phyloP scores from a whole-genome alignment of 2,329 filamentous ascomycete species.

The Xylaria sp. region DNA sequence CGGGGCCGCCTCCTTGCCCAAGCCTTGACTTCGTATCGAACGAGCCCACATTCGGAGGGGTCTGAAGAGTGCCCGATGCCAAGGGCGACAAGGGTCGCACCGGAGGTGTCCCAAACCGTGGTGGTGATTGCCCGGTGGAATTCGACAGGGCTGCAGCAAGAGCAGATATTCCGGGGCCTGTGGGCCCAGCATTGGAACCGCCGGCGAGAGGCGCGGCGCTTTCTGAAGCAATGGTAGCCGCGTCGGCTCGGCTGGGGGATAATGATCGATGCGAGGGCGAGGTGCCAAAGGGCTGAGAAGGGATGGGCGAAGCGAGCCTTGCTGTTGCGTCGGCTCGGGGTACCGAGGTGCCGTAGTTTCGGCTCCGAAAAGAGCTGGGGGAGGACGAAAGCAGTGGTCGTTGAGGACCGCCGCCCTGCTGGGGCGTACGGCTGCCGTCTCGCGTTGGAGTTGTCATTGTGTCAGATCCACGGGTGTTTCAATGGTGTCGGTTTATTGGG shows the following conservation, averaged over 20 bases:
- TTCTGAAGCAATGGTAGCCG: conserved; percentile 50
- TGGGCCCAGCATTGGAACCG: conserved; percentile 64
- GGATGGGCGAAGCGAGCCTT: conserved; percentile 68
- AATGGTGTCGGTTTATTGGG: conserved; percentile 23
- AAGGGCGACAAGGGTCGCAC: conserved; percentile 68
- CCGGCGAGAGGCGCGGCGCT: conserved; percentile 72
- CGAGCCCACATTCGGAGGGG: conserved; percentile 83
- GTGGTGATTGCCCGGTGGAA: conserved; percentile 75
- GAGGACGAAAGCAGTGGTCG: conserved; percentile 59
- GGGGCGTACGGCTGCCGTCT: conserved; percentile 52
- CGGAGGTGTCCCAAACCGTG: conserved; percentile 74
- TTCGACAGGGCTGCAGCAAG: conserved; percentile 87
- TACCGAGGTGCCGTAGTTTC: conserved; percentile 61
- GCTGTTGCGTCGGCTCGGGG: conserved; percentile 70
- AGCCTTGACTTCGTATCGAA: conserved; percentile 75
- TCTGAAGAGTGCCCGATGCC: conserved; percentile 57
- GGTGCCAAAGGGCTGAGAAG: conserved; percentile 57
- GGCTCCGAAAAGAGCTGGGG: conserved; percentile 57
- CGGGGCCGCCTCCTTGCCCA: conserved; percentile 58
- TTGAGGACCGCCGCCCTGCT: conserved; percentile 46
- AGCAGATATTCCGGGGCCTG: conserved; percentile 85
- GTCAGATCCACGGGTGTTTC: conserved; percentile 21
- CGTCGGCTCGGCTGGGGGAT: conserved; percentile 57
- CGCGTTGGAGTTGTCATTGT: conserved; percentile 51
- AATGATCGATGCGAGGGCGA: conserved; percentile 59